Evolutionary conservation across 2,329 filamentous ascomycete species (phyloP).

Genomic region (Penicillium hesseltinei): DNA sequence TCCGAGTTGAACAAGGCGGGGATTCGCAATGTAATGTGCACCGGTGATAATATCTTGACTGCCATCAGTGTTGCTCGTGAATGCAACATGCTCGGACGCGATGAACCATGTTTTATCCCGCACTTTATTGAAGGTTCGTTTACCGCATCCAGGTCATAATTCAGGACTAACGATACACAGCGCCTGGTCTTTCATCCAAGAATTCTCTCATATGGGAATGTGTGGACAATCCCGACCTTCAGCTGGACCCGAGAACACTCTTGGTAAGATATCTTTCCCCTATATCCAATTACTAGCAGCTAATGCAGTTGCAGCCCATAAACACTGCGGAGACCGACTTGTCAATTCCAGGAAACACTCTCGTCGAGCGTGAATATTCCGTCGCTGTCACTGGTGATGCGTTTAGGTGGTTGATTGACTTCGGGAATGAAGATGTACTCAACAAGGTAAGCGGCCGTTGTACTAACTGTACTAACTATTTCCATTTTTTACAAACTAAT

Average conservation of each 20-base stretch:
- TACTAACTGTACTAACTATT: not conserved
- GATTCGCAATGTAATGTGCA: constrained; percentile 93
- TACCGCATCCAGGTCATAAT: not conserved
- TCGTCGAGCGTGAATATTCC: constrained; percentile 79
- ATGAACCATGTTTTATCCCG: constrained; percentile 87
- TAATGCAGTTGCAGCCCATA: constrained; percentile 56
- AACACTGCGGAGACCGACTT: constrained; percentile 71
- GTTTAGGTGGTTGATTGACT: constrained; percentile 96
- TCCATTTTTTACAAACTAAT: not conserved
- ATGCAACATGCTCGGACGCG: constrained; percentile 75
- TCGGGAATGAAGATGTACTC: constrained; percentile 74
- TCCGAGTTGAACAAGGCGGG: constrained; percentile 77
- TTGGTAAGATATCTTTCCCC: constrained; percentile 48
- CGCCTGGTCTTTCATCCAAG: constrained; percentile 70
- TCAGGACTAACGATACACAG: constrained; percentile 37
- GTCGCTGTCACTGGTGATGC: constrained; percentile 89
- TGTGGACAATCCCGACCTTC: constrained; percentile 79
- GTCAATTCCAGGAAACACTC: constrained; percentile 81
- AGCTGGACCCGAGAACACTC: constrained; percentile 75
- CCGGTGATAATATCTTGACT: constrained; percentile 95
- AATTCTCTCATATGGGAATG: constrained; percentile 84
- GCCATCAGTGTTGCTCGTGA: constrained; percentile 94
- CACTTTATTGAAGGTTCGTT: constrained; percentile 71
- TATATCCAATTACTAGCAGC: constrained; percentile 12
- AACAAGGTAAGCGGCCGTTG: constrained; percentile 56